A percentile compares a stretch with the other conserved stretches of the same genome.
Evolutionary conservation across 768 basidiomycete species (phyloP).

Genomic region (Pleurotus platypus): DNA sequence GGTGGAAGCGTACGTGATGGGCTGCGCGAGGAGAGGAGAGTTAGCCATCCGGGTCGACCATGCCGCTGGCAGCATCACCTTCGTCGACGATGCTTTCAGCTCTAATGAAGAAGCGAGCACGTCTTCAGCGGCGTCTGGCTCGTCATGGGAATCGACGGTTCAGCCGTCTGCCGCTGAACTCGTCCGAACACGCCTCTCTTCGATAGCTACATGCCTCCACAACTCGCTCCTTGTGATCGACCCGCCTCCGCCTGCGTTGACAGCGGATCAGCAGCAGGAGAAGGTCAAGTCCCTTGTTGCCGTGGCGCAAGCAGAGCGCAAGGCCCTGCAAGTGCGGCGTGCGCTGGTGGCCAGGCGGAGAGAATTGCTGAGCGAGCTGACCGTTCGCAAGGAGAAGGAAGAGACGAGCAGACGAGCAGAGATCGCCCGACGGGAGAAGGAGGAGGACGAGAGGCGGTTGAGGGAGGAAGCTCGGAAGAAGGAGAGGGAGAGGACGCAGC

Average conservation of each 20-base stretch:
- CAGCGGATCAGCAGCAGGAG: slow-evolving; percentile 55
- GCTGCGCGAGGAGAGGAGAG: slow-evolving; percentile 84
- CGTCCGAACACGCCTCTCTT: slow-evolving; percentile 74
- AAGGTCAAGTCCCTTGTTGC: slow-evolving; percentile 58
- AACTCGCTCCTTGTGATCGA: slow-evolving; percentile 60
- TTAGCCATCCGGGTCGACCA: slow-evolving; percentile 87
- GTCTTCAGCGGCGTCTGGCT: slow-evolving; percentile 22
- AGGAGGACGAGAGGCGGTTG: slow-evolving; percentile 58
- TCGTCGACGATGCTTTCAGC: slow-evolving; percentile 76
- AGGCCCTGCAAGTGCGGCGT: slow-evolving; percentile 72
- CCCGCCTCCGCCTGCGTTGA: slow-evolving; percentile 30
- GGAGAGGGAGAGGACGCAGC: slow-evolving; percentile 61
- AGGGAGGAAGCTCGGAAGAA: slow-evolving; percentile 62
- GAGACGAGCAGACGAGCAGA: slow-evolving; percentile 80
- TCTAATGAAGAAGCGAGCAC: slow-evolving; percentile 31
- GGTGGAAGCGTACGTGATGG: slow-evolving; percentile 91
- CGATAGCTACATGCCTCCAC: slow-evolving; percentile 72
- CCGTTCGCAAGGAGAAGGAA: slow-evolving; percentile 84
- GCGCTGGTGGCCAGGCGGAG: slow-evolving; percentile 81
- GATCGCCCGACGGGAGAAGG: slow-evolving; percentile 57
- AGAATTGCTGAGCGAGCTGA: slow-evolving; percentile 81
- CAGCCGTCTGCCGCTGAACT: slow-evolving; percentile 73
- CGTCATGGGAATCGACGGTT: slow-evolving; percentile 38
- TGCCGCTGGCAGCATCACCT: slow-evolving; percentile 77
- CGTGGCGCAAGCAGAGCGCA: slow-evolving; percentile 70